Base-by-base conservation (phyloP, 1,284 basidiomycete species). In the Coniferiporia sulphurascens region DNA sequence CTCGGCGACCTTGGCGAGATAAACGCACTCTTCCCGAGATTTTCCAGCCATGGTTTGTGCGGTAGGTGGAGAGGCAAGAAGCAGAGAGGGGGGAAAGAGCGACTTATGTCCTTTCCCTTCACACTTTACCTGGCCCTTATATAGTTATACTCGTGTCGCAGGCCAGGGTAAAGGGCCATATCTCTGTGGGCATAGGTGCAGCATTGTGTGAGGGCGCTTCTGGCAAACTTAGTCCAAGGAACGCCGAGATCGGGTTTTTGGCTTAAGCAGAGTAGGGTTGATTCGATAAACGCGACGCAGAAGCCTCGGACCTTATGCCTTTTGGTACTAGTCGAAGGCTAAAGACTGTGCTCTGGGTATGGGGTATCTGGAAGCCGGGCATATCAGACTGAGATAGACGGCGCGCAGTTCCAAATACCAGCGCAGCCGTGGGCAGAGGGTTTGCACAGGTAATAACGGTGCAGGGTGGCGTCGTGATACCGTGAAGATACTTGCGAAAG, bases 1-100 rank as follows among this genome's bases (percentile, higher is more conserved):
- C 61, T 84, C 84, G 21, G 85, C 84, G 27, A 87, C 73, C 65
- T 84, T 84, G n/a, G 85, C 84, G 55, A 87, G 71, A 64, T 79
- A 78, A 50, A 82, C 69, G 60, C 71, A 72, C 62, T 80, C 73
- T 13, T 62, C 58, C 36, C 61, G 57, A 43, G 57, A 61, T 38
- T 59, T 59, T 19, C 36, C 58, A 13, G 52, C 48, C 58, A 59
- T 59, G 43, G 43, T 46, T 13, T 22, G 43, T 43, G 36, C 21
- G 52, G 34, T n/a, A 27, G 27, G 27, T 27, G 27, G 27, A 27
- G 27, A 5, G 5, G 27, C 19, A 10, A 17, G 36, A 8, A 36
- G 22, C 12, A 52, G 9, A 22, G 27, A 48, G 45, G 34, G 27
- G 22, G 43, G 13, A 17, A 34, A 35, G 21, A 43, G 10, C 45